Evolutionary conservation across 2,329 filamentous ascomycete species (phyloP), one percentile per base, ranked within the genome.

Genomic region (Ophiocordyceps camponoti-saundersi): DNA sequence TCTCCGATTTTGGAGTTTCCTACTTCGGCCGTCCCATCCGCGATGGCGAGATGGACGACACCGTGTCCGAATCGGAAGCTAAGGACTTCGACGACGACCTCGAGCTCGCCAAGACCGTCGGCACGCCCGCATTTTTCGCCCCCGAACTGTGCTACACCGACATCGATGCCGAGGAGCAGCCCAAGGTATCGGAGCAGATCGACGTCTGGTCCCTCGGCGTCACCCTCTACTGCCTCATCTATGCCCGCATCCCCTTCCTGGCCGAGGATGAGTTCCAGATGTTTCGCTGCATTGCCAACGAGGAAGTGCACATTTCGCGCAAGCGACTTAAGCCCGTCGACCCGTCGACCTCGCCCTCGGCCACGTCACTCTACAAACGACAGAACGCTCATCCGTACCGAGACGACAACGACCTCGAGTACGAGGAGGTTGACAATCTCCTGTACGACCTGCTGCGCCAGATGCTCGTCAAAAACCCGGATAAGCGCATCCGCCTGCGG

Each of bases 151-250:
- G 92, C 65, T 92, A 89, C 60, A 93, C 86, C 2, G 88, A 92
- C 51, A 65, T 80, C 22, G 80, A 79, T 51, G 72, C 65, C 55
- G 79, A 73, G 57, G 82, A 74, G 57, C 83, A 75, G 56, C 87
- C 74, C 53, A 90, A 73, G 66, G 80, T 98, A 40, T 95, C 88
- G 5, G 86, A 87, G 55, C 86, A 93, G 56, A 95, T 98, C 54
- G 92, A 98, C 58, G 82, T 98, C 16, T 98, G 92, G 92, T 95
- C 92, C 12, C 71, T 98, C 21, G 92, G 92, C 21, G 87, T 98
- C 20, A 98, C 92, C 0, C 75, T 98, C 2, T 98, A 95, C 65
- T 95, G 90, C 58, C 80, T 98, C 61, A 80, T 98, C 47, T 98
- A 84, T 60, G 92, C 88, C 15, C 85, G 92, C 46, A 85, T 95